Evolutionary conservation across 1,284 basidiomycete genomes (phyloP).

Genomic region (Vanrija pseudolonga): DNA sequence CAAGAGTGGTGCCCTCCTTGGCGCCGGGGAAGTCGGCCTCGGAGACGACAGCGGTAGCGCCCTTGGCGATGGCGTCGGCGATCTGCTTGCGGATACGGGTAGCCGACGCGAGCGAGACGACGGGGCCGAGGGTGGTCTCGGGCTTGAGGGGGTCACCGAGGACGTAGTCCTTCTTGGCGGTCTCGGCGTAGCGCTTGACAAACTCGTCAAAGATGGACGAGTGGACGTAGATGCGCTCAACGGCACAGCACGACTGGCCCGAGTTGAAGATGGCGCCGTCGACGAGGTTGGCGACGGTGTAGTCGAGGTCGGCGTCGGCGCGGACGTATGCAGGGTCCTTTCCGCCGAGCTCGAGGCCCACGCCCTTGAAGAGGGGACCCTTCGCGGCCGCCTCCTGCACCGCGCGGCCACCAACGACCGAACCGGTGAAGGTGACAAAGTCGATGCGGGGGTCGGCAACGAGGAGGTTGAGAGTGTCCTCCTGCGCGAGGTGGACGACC

Average conservation of each 20-base stretch:
- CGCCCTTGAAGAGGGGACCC: slow-evolving; percentile 65
- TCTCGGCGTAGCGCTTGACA: slow-evolving; percentile 67
- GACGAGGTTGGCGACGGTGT: slow-evolving; percentile 78
- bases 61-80: slow-evolving; percentile 71
- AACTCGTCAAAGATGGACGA: slow-evolving; percentile 76
- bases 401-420: slow-evolving; percentile 55
- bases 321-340: slow-evolving; percentile 95
- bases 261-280: slow-evolving; percentile 91
- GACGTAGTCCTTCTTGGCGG: slow-evolving; percentile 69
- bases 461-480: slow-evolving; percentile 59
- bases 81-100: slow-evolving; percentile 80
- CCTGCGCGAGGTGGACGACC: slow-evolving; percentile 71
- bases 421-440: slow-evolving; percentile 89
- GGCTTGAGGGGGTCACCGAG: slow-evolving; percentile 77
- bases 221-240: slow-evolving; percentile 89
- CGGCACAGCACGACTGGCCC: slow-evolving; percentile 67
- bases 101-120: slow-evolving; percentile 80
- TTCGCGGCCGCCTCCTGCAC: slow-evolving; percentile 48
- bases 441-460: slow-evolving; percentile 66
- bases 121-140: slow-evolving; percentile 79
- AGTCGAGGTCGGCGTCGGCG: slow-evolving; percentile 76
- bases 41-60: slow-evolving; percentile 72
- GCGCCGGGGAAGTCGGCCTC: slow-evolving; percentile 67
- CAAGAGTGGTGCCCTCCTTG: slow-evolving; percentile 70
- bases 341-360: slow-evolving; percentile 74